phyloP scores from a whole-genome alignment of 2,329 filamentous ascomycete genomes.

The Scorias spongiosa region DNA sequence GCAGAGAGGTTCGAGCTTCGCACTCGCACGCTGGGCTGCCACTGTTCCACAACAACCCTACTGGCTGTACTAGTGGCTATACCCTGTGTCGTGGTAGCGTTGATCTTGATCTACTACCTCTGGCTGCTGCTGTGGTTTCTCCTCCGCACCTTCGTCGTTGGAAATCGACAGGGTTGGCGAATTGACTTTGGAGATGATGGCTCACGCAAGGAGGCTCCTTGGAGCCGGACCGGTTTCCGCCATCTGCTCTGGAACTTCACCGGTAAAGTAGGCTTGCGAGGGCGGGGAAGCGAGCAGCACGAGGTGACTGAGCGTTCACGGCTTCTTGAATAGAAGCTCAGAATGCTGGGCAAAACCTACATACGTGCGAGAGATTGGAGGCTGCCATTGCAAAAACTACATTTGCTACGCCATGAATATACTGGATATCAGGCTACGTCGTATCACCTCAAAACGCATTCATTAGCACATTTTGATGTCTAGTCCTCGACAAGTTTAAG shows the following conservation, averaged over 20 bases:
- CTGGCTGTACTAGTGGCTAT: slow-evolving; percentile 29
- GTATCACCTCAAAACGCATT: too few relatives aligned
- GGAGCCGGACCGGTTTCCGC: slow-evolving; percentile 7
- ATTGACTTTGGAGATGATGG: slow-evolving; percentile 17
- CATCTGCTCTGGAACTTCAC: slow-evolving; percentile 6
- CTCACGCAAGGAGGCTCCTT: slow-evolving; percentile 8
- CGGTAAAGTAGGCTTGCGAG: background rate
- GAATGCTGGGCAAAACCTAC: background rate
- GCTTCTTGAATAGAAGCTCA: slow-evolving; percentile 9
- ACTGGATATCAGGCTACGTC: too few relatives aligned
- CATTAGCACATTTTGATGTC: too few relatives aligned
- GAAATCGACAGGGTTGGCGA: slow-evolving; percentile 13
- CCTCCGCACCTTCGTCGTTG: slow-evolving; percentile 14
- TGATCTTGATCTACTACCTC: slow-evolving; percentile 22
- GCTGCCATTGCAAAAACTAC: too few relatives aligned
- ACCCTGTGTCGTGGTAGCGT: slow-evolving; percentile 25
- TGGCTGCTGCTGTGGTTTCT: slow-evolving; percentile 5
- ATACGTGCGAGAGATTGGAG: too few relatives aligned
- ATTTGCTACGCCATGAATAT: too few relatives aligned
- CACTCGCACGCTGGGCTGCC: slow-evolving; percentile 28
- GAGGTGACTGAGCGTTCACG: slow-evolving; percentile 17
- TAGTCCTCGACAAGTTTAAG: too few relatives aligned
- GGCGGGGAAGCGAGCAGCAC: slow-evolving; percentile 22
- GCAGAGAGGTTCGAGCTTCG: slow-evolving; percentile 32
- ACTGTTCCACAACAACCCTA: slow-evolving; percentile 31